Base-by-base conservation (phyloP, 345 rosid genomes). In the Raphanus sativus region DNA sequence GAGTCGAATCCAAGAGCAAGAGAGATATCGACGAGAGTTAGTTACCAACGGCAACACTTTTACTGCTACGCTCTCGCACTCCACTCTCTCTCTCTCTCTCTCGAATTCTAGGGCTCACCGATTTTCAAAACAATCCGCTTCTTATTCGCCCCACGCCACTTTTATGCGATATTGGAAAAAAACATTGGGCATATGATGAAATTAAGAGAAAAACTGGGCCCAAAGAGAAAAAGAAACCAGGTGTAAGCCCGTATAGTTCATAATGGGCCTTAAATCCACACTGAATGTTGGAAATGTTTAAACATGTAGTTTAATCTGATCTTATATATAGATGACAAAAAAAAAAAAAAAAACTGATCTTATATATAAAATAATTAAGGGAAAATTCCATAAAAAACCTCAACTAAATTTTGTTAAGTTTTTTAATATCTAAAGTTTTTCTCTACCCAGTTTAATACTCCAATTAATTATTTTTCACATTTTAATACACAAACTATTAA, bases 91-190 rank as follows among this genome's bases (percentile, higher is more conserved):
- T 12, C 75, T 45, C 54, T 48, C 56, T 54, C 59, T 56, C 61
- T 55, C 24, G 66, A 67, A 28, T 58, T 58, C 9, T 75, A 76
- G 79, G 79, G 74, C 21, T 76, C 40, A 33, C 69, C 21, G 15
- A 68, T 9, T 60, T 67, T 67, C 40, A 58, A 70, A 67, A 67
- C 34, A 32, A 55, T 55, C 28, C 10, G 10, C 25, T 17, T 55
- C 25, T 48, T 48, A 48, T 48, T 48, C 17, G 5, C 55, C 8
- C 55, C 55, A 48, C 55, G 50, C 50, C 50, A 42, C 5, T 42
- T 42, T 42, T 12, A 42, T 42, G 5, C 50, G 50, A 42, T 42
- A 38, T 42, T 40, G 2, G 1, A 28, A 42, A 42, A 12, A 42
- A 42, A 42, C 50, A 42, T 42, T 42, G 50, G n/a, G 50, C 12